phyloP scores from a whole-genome alignment of 2,329 filamentous ascomycete species.

The Fusarium sp. region DNA sequence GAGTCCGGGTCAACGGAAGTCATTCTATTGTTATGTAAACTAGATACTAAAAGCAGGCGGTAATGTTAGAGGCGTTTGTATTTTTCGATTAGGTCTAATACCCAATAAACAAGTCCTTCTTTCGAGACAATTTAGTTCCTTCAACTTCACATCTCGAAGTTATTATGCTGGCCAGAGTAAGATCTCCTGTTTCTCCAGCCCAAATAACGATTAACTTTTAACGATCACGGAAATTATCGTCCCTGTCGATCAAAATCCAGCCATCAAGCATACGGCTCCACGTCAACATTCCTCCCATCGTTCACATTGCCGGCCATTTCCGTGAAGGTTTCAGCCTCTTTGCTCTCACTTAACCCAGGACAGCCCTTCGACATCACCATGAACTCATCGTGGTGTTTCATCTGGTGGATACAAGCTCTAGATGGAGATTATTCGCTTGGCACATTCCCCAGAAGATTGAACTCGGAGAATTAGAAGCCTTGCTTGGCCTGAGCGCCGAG shows the following conservation, averaged over 20 bases:
- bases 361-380: background rate
- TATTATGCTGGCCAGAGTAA: accelerated
- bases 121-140: background rate
- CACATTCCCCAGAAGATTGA: background rate
- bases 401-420: background rate
- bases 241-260: background rate
- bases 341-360: no score
- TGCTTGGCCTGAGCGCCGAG: conserved; percentile 9
- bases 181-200: background rate
- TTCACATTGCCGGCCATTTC: background rate
- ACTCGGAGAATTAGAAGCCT: background rate
- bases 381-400: background rate
- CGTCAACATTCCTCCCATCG: background rate
- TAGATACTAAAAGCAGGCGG: background rate
- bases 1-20: background rate
- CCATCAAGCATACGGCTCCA: background rate
- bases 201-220: background rate
- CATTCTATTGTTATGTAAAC: background rate
- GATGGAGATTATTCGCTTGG: background rate
- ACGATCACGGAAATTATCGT: background rate
- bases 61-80: conserved; percentile 2
- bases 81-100: conserved; percentile 6
- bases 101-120: background rate
- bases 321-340: background rate
- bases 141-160: background rate